These are phyloP conservation scores for Anacardium occidentale DNA, from an alignment of 345 rosid genomes.

Conservation along the genomic window DNA sequence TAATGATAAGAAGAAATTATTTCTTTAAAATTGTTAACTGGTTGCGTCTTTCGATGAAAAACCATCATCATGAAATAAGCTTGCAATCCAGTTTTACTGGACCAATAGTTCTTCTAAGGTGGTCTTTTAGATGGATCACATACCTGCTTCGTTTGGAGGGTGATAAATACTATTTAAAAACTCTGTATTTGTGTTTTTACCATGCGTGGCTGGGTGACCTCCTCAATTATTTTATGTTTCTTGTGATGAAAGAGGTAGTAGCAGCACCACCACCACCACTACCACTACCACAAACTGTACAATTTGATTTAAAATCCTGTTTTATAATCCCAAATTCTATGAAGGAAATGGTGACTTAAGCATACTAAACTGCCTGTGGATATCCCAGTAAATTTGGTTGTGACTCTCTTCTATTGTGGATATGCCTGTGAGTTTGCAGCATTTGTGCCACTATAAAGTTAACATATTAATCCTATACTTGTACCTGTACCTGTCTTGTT, in stretches of 20 bases:
- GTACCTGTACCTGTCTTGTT: not conserved
- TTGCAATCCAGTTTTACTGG: not conserved
- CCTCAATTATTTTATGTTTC: not conserved
- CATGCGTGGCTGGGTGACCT: not conserved
- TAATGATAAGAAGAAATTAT: not conserved
- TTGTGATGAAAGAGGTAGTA: not conserved
- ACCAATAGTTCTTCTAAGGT: conserved; percentile 5
- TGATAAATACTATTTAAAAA: not conserved
- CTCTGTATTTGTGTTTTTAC: too few relatives aligned
- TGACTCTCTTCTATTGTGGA: not conserved
- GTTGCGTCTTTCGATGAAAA: conserved; percentile 1
- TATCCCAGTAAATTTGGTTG: not conserved
- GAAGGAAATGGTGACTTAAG: not conserved
- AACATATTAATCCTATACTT: not conserved
- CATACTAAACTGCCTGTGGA: not conserved
- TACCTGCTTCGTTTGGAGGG: not conserved
- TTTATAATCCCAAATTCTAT: not conserved
- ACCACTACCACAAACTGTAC: not conserved
- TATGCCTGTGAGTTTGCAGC: not conserved
- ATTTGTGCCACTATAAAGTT: not conserved
- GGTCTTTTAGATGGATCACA: conserved; percentile 4
- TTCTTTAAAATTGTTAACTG: conserved; percentile 5
- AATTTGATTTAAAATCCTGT: not conserved
- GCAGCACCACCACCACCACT: not conserved
- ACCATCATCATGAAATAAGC: conserved; percentile 13